Evolutionary conservation across 1,284 basidiomycete species (phyloP).

Genomic region (Pseudozyma sp.): DNA sequence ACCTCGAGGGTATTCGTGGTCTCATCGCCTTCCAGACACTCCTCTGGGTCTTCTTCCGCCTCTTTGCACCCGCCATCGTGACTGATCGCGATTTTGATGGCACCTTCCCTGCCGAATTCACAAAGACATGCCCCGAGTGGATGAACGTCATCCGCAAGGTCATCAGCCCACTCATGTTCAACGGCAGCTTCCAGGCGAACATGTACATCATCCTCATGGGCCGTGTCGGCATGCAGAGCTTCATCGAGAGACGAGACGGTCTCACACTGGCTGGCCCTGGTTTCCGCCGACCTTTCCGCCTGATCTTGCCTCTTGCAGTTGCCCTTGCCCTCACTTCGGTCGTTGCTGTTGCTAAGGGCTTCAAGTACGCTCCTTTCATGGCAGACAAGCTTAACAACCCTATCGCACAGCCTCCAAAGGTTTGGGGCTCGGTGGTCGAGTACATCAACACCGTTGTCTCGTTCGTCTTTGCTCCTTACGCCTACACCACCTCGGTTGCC

Average conservation of each 20-base stretch:
- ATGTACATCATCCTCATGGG: constrained; percentile 59
- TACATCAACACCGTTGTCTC: constrained; percentile 55
- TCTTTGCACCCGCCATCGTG: constrained; percentile 53
- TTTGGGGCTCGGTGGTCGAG: constrained; percentile 43
- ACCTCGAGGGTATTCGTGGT: constrained; percentile 53
- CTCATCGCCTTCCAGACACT: constrained; percentile 52
- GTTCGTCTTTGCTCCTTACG: constrained; percentile 48
- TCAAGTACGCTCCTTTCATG: constrained; percentile 43
- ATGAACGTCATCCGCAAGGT: constrained; percentile 55
- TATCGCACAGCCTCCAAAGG: constrained; percentile 43
- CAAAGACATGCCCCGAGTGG: constrained; percentile 45
- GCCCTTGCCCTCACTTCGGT: constrained; percentile 50
- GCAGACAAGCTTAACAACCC: constrained; percentile 43
- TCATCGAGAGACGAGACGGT: constrained; percentile 51
- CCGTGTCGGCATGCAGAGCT: constrained; percentile 48
- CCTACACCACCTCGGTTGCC: constrained; percentile 42
- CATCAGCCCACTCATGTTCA: constrained; percentile 51
- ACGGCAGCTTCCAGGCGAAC: constrained; percentile 53
- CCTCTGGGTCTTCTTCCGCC: constrained; percentile 58
- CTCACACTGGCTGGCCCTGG: constrained; percentile 51
- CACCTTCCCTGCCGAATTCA: constrained; percentile 49
- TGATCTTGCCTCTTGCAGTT: constrained; percentile 50
- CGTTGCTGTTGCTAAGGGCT: constrained; percentile 38
- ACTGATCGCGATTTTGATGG: constrained; percentile 49
- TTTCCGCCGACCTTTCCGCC: constrained; percentile 55